Evolutionary conservation across 176 grass and related monocot genomes (phyloP).

Genomic region (Pontederia crassipes): DNA sequence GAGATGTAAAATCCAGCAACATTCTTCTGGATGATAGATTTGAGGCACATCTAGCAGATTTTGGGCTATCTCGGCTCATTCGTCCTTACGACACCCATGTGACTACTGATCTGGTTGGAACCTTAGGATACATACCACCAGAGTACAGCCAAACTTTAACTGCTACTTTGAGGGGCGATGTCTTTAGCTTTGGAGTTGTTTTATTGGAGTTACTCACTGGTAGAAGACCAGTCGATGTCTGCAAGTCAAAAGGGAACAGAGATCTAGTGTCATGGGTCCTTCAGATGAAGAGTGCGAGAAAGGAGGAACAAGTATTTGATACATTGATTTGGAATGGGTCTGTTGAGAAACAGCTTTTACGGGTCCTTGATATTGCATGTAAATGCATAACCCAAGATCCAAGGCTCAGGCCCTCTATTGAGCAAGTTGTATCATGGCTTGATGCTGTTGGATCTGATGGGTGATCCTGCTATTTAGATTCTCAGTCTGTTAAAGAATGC

Average conservation of each 20-base stretch:
- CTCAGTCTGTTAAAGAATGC: too few species aligned
- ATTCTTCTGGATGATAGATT: conserved; percentile 86
- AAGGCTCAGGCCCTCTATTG: conserved; percentile 59
- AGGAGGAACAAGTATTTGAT: conserved; percentile 74
- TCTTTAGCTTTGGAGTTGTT: conserved; percentile 89
- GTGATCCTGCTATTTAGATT: neutral
- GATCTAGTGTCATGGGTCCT: conserved; percentile 73
- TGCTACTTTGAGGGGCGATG: conserved; percentile 71
- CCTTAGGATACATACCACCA: conserved; percentile 81
- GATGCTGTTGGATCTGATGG: conserved; percentile 35
- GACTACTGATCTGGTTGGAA: conserved; percentile 83
- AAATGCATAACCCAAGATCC: conserved; percentile 66
- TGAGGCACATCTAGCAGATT: conserved; percentile 86
- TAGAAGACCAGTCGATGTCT: conserved; percentile 65
- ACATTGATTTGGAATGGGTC: conserved; percentile 51
- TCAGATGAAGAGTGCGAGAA: conserved; percentile 77
- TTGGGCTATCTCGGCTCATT: conserved; percentile 82
- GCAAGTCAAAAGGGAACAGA: conserved; percentile 51
- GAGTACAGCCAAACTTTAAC: conserved; percentile 79
- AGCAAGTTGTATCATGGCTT: conserved; percentile 70
- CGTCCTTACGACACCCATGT: conserved; percentile 89
- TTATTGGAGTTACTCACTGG: conserved; percentile 75
- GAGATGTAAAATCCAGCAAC: conserved; percentile 92
- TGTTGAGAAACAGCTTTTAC: conserved; percentile 59
- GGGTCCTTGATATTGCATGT: conserved; percentile 57